phyloP scores from a whole-genome alignment of 768 basidiomycete genomes.

The Pleurotus ostreatus region DNA sequence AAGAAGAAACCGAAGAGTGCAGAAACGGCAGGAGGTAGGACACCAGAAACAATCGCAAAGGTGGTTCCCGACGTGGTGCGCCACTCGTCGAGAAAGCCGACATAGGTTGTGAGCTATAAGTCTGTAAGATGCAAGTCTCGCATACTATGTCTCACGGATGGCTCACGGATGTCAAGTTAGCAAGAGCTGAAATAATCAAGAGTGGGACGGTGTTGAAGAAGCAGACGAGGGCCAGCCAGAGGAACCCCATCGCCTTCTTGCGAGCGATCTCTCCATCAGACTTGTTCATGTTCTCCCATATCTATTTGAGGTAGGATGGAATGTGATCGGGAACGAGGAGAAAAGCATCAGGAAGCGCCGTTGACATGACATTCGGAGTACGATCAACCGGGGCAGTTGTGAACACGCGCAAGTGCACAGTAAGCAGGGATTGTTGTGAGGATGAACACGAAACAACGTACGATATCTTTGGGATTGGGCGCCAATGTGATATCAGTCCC shows the following conservation, averaged over 20 bases:
- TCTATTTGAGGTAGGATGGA: slow-evolving; percentile 31
- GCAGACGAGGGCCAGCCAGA: slow-evolving; percentile 73
- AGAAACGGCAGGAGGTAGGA: slow-evolving; percentile 86
- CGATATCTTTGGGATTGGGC: slow-evolving; percentile 88
- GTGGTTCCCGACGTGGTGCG: slow-evolving; percentile 51
- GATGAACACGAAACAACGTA: slow-evolving; percentile 28
- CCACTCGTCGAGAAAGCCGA: slow-evolving; percentile 78
- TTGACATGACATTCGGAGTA: neutral
- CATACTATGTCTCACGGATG: neutral
- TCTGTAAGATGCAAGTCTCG: slow-evolving; percentile 9
- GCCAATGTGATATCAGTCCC: slow-evolving; percentile 71
- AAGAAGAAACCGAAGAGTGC: slow-evolving; percentile 88
- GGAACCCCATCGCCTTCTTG: slow-evolving; percentile 72
- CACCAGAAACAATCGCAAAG: slow-evolving; percentile 88
- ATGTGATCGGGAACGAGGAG: neutral
- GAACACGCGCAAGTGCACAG: too few species aligned
- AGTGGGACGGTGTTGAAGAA: slow-evolving; percentile 95
- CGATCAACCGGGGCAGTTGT: neutral
- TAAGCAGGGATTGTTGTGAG: slow-evolving; percentile 4
- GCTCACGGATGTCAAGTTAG: slow-evolving; percentile 81
- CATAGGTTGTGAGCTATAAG: slow-evolving; percentile 55
- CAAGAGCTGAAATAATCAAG: slow-evolving; percentile 83
- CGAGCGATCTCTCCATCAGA: slow-evolving; percentile 61
- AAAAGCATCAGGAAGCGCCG: neutral
- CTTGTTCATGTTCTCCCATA: slow-evolving; percentile 89